Conservation (phyloP, 2,329 filamentous ascomycete species). For the Fusarium neocosmosporiellum region DNA sequence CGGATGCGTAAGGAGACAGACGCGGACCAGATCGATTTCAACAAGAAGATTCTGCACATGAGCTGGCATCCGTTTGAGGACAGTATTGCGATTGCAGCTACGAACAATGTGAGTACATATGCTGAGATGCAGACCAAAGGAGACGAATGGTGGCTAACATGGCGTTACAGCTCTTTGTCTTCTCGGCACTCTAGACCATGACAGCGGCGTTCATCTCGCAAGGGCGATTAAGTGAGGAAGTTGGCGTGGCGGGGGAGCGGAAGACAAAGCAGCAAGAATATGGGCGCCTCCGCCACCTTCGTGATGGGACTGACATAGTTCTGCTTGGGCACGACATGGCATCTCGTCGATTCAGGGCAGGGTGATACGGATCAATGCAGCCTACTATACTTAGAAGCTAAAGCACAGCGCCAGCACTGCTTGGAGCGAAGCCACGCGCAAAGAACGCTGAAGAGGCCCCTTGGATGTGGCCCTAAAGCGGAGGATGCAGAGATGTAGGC, state of each 20-base stretch:
- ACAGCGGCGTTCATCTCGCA: slow-evolving; percentile 41
- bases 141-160: slow-evolving; percentile 39
- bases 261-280: slow-evolving; percentile 33
- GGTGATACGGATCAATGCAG: slow-evolving; percentile 34
- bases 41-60: slow-evolving; percentile 99
- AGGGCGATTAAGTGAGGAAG: slow-evolving; percentile 31
- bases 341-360: slow-evolving; percentile 35
- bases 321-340: slow-evolving; percentile 31
- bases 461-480: slow-evolving; percentile 32
- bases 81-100: slow-evolving; percentile 98
- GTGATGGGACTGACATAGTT: slow-evolving; percentile 29
- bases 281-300: slow-evolving; percentile 25
- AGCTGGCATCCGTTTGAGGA: slow-evolving; percentile 99
- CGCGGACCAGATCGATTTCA: slow-evolving; percentile 99
- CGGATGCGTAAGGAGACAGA: slow-evolving; percentile 99
- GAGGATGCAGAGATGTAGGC: slow-evolving; percentile 23
- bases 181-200: slow-evolving; percentile 74
- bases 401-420: slow-evolving; percentile 20
- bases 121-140: background rate
- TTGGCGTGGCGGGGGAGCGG: slow-evolving; percentile 20
- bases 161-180: slow-evolving; percentile 74
- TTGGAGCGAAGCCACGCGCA: slow-evolving; percentile 23
- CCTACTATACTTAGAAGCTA: slow-evolving; percentile 42
- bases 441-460: slow-evolving; percentile 25
- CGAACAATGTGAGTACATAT: slow-evolving; percentile 87